Percentiles rank a stretch among this genome's conserved stretches.
These are phyloP conservation scores for Entomortierella beljakovae DNA, from an alignment of 192 early-diverging fungal species.

Conservation along the genomic window DNA sequence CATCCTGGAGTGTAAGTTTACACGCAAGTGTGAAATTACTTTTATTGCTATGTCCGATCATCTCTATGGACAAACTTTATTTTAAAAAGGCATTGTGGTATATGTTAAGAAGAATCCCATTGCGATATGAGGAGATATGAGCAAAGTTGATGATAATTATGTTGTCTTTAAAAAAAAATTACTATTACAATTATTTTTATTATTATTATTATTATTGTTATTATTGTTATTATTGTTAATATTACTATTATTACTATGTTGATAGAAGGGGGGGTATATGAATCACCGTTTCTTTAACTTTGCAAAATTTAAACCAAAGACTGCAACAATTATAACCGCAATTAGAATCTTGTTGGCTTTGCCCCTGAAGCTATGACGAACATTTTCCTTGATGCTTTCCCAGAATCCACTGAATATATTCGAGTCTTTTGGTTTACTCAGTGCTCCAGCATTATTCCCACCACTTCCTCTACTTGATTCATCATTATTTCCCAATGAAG, in stretches of 20 bases:
- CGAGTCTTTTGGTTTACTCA: constrained; percentile 15
- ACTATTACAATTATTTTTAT: too few species aligned
- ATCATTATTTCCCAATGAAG: not conserved
- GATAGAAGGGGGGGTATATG: not conserved
- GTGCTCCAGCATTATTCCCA: not conserved
- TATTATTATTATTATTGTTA: not conserved
- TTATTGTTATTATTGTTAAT: not conserved
- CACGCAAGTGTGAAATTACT: too few species aligned
- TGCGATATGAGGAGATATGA: too few species aligned
- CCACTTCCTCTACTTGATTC: not conserved
- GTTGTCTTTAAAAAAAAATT: too few species aligned
- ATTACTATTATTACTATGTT: not conserved
- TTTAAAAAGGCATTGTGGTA: too few species aligned
- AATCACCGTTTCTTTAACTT: constrained; percentile 27
- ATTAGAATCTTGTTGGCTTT: constrained; percentile 38
- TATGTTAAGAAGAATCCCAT: too few species aligned
- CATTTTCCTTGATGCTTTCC: constrained; percentile 41
- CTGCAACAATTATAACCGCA: constrained; percentile 26
- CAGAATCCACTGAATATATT: constrained; percentile 27
- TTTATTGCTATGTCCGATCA: too few species aligned
- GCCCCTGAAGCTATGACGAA: constrained; percentile 11
- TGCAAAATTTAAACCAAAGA: constrained; percentile 24
- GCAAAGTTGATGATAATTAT: too few species aligned
- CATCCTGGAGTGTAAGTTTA: too few species aligned
- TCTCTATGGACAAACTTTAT: too few species aligned